phyloP scores from a whole-genome alignment of 305 asterid species.

The Fraxinus nigra region DNA sequence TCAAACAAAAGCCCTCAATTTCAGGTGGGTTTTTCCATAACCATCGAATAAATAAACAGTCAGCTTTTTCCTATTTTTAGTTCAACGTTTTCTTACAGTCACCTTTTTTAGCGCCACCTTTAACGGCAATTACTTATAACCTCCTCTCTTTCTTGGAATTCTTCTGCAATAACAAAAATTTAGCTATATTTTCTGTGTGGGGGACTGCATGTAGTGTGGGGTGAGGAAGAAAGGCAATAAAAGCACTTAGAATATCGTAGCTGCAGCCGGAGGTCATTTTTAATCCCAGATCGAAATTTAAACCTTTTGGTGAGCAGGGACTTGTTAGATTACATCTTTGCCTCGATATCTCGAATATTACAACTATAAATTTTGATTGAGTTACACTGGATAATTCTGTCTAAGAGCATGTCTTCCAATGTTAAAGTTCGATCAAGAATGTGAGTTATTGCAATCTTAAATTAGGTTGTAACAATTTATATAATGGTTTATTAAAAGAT shows the following conservation, averaged over 20 bases:
- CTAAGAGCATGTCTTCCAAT: not conserved
- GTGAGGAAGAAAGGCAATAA: not conserved
- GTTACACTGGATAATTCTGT: not conserved
- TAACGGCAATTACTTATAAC: conserved; percentile 27
- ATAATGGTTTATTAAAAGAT: too few species aligned
- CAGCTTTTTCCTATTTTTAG: conserved; percentile 6
- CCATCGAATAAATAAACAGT: conserved; percentile 3
- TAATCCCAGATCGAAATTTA: not conserved
- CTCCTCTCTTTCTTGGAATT: conserved; percentile 9
- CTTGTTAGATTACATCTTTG: not conserved
- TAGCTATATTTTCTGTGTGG: not conserved
- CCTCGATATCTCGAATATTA: not conserved
- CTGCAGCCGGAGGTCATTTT: not conserved
- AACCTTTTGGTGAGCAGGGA: not conserved
- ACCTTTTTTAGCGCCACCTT: conserved; percentile 48
- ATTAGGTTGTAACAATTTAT: too few species aligned
- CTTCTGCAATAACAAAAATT: not conserved
- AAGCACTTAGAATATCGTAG: not conserved
- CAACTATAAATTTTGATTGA: too few species aligned
- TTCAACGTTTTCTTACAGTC: not conserved
- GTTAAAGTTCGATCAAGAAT: too few species aligned
- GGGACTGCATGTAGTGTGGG: not conserved
- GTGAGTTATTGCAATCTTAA: too few species aligned
- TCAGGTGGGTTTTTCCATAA: not conserved
- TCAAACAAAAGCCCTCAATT: conserved; percentile 16